These are phyloP conservation scores for Nephelium lappaceum DNA, from an alignment of 345 rosid species.

Conservation along the genomic window DNA sequence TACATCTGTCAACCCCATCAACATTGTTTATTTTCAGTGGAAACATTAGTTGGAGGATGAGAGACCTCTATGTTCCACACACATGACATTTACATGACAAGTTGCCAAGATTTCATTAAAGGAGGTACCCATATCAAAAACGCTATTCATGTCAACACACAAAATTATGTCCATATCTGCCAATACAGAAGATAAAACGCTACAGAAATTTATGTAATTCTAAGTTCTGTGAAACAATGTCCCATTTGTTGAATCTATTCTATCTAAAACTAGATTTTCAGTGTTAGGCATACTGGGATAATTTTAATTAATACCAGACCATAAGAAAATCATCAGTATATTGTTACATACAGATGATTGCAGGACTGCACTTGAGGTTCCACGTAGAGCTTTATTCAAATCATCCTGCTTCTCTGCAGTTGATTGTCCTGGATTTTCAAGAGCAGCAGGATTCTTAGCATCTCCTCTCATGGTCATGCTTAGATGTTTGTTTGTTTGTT, in stretches of 20 bases:
- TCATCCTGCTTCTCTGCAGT: constrained; percentile 40
- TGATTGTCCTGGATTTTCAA: constrained; percentile 39
- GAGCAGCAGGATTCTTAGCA: constrained; percentile 33
- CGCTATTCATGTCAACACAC: background rate
- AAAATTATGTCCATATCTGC: background rate
- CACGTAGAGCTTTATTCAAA: constrained; percentile 38
- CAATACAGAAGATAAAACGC: background rate
- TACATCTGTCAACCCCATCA: background rate
- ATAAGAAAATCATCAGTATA: background rate
- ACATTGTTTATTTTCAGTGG: constrained; percentile 3
- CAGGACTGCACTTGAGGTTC: constrained; percentile 44
- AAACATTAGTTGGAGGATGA: background rate
- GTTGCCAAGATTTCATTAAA: background rate
- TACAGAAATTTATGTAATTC: background rate
- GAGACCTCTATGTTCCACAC: background rate
- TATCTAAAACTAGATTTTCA: background rate
- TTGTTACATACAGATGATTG: constrained; percentile 54
- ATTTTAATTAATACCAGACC: background rate
- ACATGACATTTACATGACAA: background rate
- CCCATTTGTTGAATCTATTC: background rate
- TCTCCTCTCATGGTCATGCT: constrained; percentile 31
- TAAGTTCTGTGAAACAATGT: background rate
- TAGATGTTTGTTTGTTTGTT: constrained; percentile 35
- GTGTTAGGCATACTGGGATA: background rate
- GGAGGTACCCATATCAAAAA: background rate